Percentiles rank a stretch among this genome's conserved stretches.
Conservation (phyloP, 108 stramenopile genomes). For the Cyclotella baltica region DNA sequence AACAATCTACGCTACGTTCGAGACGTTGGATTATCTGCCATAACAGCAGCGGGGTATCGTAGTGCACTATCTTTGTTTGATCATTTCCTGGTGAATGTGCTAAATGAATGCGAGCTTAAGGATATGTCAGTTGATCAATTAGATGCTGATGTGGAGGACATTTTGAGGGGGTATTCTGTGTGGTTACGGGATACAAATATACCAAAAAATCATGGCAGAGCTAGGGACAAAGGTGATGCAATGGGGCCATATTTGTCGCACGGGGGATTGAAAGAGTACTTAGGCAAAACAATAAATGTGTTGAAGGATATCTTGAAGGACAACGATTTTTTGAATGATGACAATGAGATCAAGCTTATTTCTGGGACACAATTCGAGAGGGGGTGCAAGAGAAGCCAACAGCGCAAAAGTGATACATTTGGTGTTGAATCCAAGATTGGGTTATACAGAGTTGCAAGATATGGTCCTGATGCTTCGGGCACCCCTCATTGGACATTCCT, state of each 20-base stretch:
- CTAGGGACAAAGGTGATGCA: not conserved
- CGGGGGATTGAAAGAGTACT: constrained; percentile 8
- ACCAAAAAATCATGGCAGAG: constrained; percentile 14
- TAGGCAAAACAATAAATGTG: constrained; percentile 21
- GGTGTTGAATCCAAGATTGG: constrained; percentile 30
- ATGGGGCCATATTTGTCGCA: not conserved
- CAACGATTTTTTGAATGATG: constrained; percentile 6
- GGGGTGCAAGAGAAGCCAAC: constrained; percentile 21
- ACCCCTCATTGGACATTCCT: constrained; percentile 12
- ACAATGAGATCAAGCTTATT: not conserved
- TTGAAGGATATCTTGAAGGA: constrained; percentile 5
- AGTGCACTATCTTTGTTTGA: not conserved
- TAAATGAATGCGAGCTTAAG: not conserved
- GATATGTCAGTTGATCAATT: not conserved
- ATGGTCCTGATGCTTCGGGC: not conserved
- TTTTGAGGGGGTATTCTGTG: constrained; percentile 5
- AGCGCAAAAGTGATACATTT: constrained; percentile 19
- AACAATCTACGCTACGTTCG: not conserved
- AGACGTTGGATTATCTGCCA: not conserved
- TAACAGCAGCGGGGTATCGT: not conserved
- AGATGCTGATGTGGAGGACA: not conserved
- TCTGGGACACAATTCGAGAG: constrained; percentile 18
- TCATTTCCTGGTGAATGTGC: not conserved
- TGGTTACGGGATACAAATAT: constrained; percentile 24
- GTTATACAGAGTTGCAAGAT: constrained; percentile 11